These are phyloP conservation scores for sunflower (Helianthus annuus) DNA, from an alignment of 129 eudicot genomes.

Conservation along the genomic window HanXRQr2.0-SUNRISE NC_035444.2:14172013-14172512, in stretches of 20 bases:
- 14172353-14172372: too few relatives aligned
- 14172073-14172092: background rate
- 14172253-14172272: too few relatives aligned
- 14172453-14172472: background rate
- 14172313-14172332: too few relatives aligned
- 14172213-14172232: background rate
- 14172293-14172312: too few relatives aligned
- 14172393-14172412: too few relatives aligned
- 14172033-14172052: background rate
- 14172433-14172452: background rate
- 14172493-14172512: background rate
- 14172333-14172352: too few relatives aligned
- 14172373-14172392: too few relatives aligned
- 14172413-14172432: too few relatives aligned
- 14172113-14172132: background rate
- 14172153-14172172: background rate
- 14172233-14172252: background rate
- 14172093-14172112: background rate
- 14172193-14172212: too few relatives aligned
- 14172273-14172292: too few relatives aligned
- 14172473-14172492: background rate
- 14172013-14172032: constrained; percentile 26
- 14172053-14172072: background rate
- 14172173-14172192: background rate
- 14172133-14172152: background rate